These are phyloP conservation scores for Globisporangium spinosum DNA, from an alignment of 352 stramenopile genomes.

Conservation along the genomic window DNA sequence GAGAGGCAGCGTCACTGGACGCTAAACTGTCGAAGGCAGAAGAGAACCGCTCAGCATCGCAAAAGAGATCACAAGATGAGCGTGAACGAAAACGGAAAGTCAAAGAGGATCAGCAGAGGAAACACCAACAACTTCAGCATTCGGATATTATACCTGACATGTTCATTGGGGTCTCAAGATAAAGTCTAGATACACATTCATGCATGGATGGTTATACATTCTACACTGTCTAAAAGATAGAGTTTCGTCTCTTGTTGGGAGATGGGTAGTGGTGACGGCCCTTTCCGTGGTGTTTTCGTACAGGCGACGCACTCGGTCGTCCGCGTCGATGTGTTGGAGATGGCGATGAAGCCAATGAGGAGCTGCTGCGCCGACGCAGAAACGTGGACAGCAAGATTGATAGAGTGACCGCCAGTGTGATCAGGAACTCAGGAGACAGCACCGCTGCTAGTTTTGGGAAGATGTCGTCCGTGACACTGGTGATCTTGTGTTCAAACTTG, in stretches of 20 bases:
- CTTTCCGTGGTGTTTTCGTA: neutral
- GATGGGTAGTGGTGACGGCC: conserved; percentile 4
- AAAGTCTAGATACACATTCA: conserved; percentile 8
- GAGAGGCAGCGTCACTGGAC: conserved; percentile 4
- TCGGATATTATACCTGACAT: conserved; percentile 22
- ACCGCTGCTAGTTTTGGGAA: conserved; percentile 40
- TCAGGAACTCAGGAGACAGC: conserved; percentile 54
- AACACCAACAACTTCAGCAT: conserved; percentile 19
- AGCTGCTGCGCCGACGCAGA: conserved; percentile 38
- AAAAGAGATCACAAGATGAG: conserved; percentile 16
- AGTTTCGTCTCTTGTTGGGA: conserved; percentile 33
- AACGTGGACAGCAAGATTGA: conserved; percentile 66
- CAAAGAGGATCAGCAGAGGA: conserved; percentile 13
- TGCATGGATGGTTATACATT: conserved; percentile 14
- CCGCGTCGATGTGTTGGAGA: conserved; percentile 27
- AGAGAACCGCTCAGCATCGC: conserved; percentile 7
- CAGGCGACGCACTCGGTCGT: conserved; percentile 25
- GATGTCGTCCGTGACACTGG: conserved; percentile 67
- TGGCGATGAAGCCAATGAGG: conserved; percentile 27
- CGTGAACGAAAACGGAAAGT: conserved; percentile 17
- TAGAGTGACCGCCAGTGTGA: conserved; percentile 41
- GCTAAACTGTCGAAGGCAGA: conserved; percentile 10
- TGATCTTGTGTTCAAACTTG: conserved; percentile 74
- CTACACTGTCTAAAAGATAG: conserved; percentile 38
- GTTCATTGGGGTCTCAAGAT: conserved; percentile 23